Conservation (phyloP, 1,284 basidiomycete species). For the Microbotryomycetes sp. region DNA sequence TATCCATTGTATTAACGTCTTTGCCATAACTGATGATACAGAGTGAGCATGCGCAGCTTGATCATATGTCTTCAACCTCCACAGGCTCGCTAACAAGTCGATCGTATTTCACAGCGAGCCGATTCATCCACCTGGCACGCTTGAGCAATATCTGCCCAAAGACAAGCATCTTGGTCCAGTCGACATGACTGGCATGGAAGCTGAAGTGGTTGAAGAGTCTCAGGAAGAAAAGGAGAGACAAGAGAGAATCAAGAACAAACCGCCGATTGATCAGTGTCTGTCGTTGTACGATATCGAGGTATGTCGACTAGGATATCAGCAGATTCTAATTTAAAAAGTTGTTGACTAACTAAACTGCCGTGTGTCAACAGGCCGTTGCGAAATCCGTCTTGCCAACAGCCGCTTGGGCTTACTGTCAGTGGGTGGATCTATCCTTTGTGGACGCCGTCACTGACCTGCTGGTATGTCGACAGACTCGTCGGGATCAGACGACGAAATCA, state of each 20-base stretch:
- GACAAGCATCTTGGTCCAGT: constrained; percentile 70
- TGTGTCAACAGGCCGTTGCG: constrained; percentile 56
- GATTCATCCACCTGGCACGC: constrained; percentile 77
- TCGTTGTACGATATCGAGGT: constrained; percentile 89
- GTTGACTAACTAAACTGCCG: background rate
- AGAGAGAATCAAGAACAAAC: constrained; percentile 47
- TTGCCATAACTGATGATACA: too few species aligned
- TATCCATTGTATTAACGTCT: too few species aligned
- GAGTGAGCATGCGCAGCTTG: background rate
- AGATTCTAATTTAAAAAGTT: background rate
- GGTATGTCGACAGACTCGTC: constrained; percentile 33
- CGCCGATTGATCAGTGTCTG: constrained; percentile 67
- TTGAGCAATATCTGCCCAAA: constrained; percentile 68
- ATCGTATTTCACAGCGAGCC: constrained; percentile 43
- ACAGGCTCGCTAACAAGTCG: background rate
- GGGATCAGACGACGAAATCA: constrained; percentile 49
- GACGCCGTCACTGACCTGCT: background rate
- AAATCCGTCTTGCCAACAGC: constrained; percentile 64
- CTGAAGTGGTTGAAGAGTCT: constrained; percentile 49
- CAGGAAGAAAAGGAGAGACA: constrained; percentile 57
- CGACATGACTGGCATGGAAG: constrained; percentile 56
- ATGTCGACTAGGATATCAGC: too few species aligned
- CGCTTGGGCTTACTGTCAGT: constrained; percentile 85
- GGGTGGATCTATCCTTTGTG: constrained; percentile 35
- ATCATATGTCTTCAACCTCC: background rate